Evolutionary conservation across 2,329 filamentous ascomycete genomes (phyloP).

Genomic region (Aspergillus quadricinctus): DNA sequence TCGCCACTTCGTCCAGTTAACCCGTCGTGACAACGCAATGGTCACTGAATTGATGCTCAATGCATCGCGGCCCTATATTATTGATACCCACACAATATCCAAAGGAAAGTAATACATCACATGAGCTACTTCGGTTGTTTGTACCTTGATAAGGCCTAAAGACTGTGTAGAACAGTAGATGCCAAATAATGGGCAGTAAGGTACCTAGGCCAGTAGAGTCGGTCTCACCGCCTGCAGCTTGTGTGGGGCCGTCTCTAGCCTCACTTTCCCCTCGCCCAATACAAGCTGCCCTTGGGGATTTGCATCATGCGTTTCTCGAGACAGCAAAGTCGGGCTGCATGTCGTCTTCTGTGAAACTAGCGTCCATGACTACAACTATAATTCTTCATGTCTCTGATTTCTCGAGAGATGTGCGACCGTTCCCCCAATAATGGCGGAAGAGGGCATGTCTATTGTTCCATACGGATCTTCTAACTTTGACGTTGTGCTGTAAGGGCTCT

Average conservation of each 20-base stretch:
- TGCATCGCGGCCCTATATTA: not conserved
- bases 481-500: constrained; percentile 40
- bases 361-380: not conserved
- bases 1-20: constrained; percentile 3
- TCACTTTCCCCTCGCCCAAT: constrained; percentile 9
- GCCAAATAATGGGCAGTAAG: not conserved
- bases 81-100: constrained; percentile 19
- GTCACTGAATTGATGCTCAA: not conserved
- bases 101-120: constrained; percentile 4
- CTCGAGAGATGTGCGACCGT: constrained; percentile 11
- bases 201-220: too few relatives aligned
- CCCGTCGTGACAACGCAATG: constrained; percentile 1
- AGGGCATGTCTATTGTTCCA: constrained; percentile 41
- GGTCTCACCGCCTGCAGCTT: constrained; percentile 16
- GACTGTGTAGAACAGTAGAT: not conserved
- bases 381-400: constrained; percentile 4
- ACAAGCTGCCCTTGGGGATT: not conserved
- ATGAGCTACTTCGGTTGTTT: not conserved
- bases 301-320: not conserved
- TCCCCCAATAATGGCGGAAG: constrained; percentile 29
- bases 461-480: constrained; percentile 41
- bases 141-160: not conserved
- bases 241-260: constrained; percentile 16
- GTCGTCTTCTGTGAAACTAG: not conserved
- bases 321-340: not conserved